A percentile compares a stretch with the other conserved stretches of the same genome.
phyloP scores from a whole-genome alignment of 73 alveolate species.

The Symbiodinium pilosum region DNA sequence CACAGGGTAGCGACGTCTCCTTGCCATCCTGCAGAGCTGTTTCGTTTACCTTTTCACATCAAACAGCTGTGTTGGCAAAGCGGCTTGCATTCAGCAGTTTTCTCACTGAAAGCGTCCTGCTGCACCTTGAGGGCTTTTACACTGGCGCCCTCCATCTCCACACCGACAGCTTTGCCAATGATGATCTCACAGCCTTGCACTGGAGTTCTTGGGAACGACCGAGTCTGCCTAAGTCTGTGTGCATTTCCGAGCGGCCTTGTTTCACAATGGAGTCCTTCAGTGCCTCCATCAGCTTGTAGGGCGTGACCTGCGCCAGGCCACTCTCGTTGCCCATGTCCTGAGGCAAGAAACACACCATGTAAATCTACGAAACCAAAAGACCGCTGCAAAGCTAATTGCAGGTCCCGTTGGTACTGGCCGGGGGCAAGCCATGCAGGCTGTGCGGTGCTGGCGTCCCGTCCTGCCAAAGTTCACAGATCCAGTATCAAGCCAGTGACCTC shows the following conservation, averaged over 20 bases:
- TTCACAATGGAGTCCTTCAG: slow-evolving; percentile 38
- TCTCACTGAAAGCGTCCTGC: no score
- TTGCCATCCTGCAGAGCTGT: background rate
- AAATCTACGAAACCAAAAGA: background rate
- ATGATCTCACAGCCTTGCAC: slow-evolving; percentile 52
- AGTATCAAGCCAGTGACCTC: background rate
- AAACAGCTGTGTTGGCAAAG: background rate
- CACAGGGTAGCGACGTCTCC: slow-evolving; percentile 3
- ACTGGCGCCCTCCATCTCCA: slow-evolving; percentile 7
- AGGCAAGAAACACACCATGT: no score
- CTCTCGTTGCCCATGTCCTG: slow-evolving; percentile 74
- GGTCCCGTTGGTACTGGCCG: background rate
- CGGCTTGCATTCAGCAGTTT: no score
- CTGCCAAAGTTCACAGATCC: background rate
- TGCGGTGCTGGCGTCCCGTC: background rate
- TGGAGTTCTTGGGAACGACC: no score
- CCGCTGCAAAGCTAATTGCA: background rate
- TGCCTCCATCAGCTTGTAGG: slow-evolving; percentile 59
- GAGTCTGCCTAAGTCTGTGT: no score
- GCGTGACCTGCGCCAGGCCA: slow-evolving; percentile 79
- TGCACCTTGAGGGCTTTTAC: slow-evolving; percentile 32
- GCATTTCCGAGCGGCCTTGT: no score
- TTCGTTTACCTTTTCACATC: background rate
- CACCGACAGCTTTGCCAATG: slow-evolving; percentile 49
- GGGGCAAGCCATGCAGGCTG: slow-evolving; percentile 3